phyloP scores from a whole-genome alignment of 306 rosid genomes.

The Vigna hirtella region DNA sequence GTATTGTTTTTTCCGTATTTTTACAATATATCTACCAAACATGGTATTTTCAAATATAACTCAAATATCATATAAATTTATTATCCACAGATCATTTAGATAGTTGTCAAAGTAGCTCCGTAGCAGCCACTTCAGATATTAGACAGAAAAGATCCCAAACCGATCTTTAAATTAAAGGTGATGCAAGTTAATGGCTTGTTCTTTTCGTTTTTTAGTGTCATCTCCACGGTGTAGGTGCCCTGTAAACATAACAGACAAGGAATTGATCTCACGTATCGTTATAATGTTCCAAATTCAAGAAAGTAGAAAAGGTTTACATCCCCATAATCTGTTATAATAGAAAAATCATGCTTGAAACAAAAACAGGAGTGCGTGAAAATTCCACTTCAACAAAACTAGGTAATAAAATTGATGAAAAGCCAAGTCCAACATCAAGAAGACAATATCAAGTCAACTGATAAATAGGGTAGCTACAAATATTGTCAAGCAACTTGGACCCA shows the following conservation, averaged over 20 bases:
- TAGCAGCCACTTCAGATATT: slow-evolving; percentile 2
- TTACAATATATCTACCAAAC: too few species aligned
- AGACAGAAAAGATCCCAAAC: neutral
- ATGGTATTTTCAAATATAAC: too few species aligned
- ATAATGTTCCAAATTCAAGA: neutral
- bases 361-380: neutral
- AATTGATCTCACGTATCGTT: neutral
- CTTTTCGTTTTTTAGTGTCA: slow-evolving; percentile 14
- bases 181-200: slow-evolving; percentile 2
- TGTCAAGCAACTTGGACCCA: neutral
- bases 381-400: neutral
- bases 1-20: too few species aligned
- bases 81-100: too few species aligned
- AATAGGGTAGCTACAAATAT: neutral
- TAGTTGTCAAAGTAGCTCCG: too few species aligned
- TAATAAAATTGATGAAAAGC: neutral
- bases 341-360: neutral
- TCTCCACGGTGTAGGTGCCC: neutral
- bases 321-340: neutral
- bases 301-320: neutral
- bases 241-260: neutral
- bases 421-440: neutral
- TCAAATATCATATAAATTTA: too few species aligned
- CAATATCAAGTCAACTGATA: neutral
- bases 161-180: neutral